A percentile compares a stretch with the other conserved stretches of the same genome.
These are phyloP conservation scores for Pseudogymnoascus sp. DNA, from an alignment of 2,329 filamentous ascomycete species.

Conservation along the genomic window DNA sequence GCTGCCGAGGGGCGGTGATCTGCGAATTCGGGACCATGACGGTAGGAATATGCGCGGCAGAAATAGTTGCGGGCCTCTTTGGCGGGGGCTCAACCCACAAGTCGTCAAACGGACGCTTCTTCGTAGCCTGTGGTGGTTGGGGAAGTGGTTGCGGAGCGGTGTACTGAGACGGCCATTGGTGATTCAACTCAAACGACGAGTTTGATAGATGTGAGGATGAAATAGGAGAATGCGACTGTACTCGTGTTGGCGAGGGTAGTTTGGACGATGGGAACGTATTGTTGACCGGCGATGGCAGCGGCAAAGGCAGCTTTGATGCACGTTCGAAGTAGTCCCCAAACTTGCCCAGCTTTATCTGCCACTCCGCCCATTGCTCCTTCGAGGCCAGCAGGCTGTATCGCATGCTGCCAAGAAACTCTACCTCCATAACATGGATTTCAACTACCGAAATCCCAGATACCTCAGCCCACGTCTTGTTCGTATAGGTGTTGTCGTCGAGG, in stretches of 20 bases:
- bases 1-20: conserved; percentile 19
- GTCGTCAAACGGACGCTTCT: conserved; percentile 55
- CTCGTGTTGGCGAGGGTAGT: conserved; percentile 42
- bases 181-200: conserved; percentile 23
- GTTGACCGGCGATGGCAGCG: conserved; percentile 26
- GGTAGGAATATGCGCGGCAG: conserved; percentile 11
- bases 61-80: conserved; percentile 36
- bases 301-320: conserved; percentile 22
- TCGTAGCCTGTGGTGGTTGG: conserved; percentile 29
- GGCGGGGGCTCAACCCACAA: conserved; percentile 46
- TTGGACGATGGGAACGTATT: conserved; percentile 44
- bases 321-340: conserved; percentile 62
- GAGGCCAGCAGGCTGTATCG: conserved; percentile 87
- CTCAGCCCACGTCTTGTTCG: conserved; percentile 98
- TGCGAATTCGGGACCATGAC: conserved; percentile 14
- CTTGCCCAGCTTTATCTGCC: conserved; percentile 74
- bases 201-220: conserved; percentile 33
- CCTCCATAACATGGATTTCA: conserved; percentile 98
- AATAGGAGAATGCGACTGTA: conserved; percentile 33
- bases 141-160: conserved; percentile 29
- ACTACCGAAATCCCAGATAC: conserved; percentile 89
- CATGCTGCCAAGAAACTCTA: conserved; percentile 99
- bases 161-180: conserved; percentile 30
- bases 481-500: conserved; percentile 97
- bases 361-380: conserved; percentile 76